Evolutionary conservation across 2,329 filamentous ascomycete genomes (phyloP), one percentile per base, ranked within the genome.

Genomic region (Pseudocercospora ulei): DNA sequence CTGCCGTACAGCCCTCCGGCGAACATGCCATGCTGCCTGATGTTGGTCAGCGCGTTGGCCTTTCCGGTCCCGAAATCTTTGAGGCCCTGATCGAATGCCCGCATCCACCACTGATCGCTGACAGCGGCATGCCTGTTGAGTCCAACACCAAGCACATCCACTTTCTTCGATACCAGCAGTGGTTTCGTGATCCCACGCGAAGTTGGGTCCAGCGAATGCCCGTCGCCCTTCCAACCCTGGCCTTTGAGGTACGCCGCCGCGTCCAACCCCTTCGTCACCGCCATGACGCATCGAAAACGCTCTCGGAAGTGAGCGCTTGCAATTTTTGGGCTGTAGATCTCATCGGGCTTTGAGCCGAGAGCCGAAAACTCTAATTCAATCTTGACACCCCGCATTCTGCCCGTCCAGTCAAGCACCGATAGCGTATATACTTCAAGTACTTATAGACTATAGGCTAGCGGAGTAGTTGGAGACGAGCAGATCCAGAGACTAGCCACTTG

Each of bases 101-200:
- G 80, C 63, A 94, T 71, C 90, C 90, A 98, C 90, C 90, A 98
- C 60, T 94, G 86, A 58, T 95, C 88, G 52, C 72, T 70, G 19
- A 73, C 68, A 17, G 69, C 69, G 40, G 67, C 62, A 40, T 72
- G 72, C 49, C 75, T 75, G 60, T 83, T 85, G 58, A 82, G 78
- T 38, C 88, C 88, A 3, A 96, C 68, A 14, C 88, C 88, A 37
- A 82, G 70, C 17, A 73, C 80, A 61, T 93, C 82, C 53, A 79
- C 72, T 63, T 93, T 93, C 53, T 82, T 80, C 43, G 81, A 78
- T 40, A 94, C 73, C 23, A 93, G 76, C 17, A 96, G 72, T 3
- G 88, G 88, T 52, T 82, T 82, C 16, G 78, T 76, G 38, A 96
- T 78, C 27, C 88, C 88, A 46, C 79, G 79, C n/a, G 40, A 39